phyloP scores from a whole-genome alignment of 2,329 filamentous ascomycete species.

The Exserohilum turcica region DNA sequence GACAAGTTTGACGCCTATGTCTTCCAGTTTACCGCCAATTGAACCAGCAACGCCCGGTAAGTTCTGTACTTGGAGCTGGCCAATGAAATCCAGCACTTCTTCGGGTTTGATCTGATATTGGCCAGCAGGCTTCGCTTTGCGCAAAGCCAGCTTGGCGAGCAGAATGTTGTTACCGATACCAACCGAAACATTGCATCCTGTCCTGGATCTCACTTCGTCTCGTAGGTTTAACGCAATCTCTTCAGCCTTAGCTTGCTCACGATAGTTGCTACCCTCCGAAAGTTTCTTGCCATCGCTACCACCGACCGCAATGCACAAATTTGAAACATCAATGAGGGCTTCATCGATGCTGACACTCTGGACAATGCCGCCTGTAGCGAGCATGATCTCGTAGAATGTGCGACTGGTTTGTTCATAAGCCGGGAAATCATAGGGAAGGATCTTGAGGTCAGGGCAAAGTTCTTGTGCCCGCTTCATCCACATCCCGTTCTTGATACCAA shows the following conservation, averaged over 20 bases:
- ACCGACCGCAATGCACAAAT: conserved; percentile 67
- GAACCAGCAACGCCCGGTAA: conserved; percentile 93
- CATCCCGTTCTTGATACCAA: conserved; percentile 96
- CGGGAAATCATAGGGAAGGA: conserved; percentile 94
- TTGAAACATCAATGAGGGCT: conserved; percentile 82
- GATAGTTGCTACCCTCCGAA: conserved; percentile 71
- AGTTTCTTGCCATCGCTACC: conserved; percentile 69
- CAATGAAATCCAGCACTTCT: conserved; percentile 76
- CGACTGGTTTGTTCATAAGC: conserved; percentile 91
- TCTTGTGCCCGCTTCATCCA: conserved; percentile 95
- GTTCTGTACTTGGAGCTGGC: conserved; percentile 75
- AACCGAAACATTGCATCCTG: conserved; percentile 86
- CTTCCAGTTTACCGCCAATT: conserved; percentile 84
- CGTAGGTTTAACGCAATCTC: conserved; percentile 71
- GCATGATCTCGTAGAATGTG: conserved; percentile 82
- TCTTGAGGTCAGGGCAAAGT: conserved; percentile 81
- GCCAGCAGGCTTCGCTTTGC: conserved; percentile 92
- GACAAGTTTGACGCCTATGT: conserved; percentile 80
- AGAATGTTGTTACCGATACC: conserved; percentile 92
- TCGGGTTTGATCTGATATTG: conserved; percentile 88
- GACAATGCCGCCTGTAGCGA: conserved; percentile 78
- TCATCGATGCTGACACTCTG: conserved; percentile 98
- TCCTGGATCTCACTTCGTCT: conserved; percentile 71
- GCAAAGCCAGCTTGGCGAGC: conserved; percentile 85
- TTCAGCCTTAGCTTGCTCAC: conserved; percentile 79